Evolutionary conservation across 192 early-diverging fungal genomes (phyloP).

Genomic region (Kickxella alabastrina): DNA sequence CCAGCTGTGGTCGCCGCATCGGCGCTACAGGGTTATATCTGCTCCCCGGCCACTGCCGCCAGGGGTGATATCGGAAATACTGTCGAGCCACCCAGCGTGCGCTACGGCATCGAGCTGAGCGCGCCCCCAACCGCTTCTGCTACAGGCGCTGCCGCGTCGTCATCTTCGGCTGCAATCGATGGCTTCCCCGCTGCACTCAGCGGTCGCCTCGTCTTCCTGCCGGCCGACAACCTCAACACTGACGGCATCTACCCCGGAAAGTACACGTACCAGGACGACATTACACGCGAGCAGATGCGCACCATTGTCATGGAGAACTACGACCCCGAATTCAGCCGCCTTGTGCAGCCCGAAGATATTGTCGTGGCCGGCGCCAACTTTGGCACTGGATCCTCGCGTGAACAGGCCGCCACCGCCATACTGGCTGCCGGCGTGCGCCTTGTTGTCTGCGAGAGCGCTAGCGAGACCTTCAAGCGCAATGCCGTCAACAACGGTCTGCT

Average conservation of each 20-base stretch:
- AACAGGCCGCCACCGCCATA: constrained; percentile 96
- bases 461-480: constrained; percentile 99
- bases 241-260: constrained; percentile 99
- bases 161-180: constrained; percentile 27
- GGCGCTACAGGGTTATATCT: constrained; percentile 83
- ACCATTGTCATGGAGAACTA: constrained; percentile 99
- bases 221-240: constrained; percentile 95
- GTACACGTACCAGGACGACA: constrained; percentile 97
- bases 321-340: constrained; percentile 76
- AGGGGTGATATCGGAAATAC: constrained; percentile 9
- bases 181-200: constrained; percentile 73
- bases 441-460: constrained; percentile 87
- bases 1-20: constrained; percentile 96
- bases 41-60: constrained; percentile 51
- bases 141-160: constrained; percentile 12
- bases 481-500: constrained; percentile 97
- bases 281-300: constrained; percentile 84
- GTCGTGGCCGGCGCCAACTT: constrained; percentile 94
- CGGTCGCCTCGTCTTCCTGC: constrained; percentile 86
- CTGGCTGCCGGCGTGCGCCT: constrained; percentile 80
- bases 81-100: constrained; percentile 12
- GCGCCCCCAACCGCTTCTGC: constrained; percentile 2
- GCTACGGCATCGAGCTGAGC: constrained; percentile 27
- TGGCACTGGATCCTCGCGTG: constrained; percentile 94
- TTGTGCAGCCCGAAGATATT: constrained; percentile 71